Conservation (phyloP, 352 stramenopile species). For the Phytophthora sansomeana region DNA sequence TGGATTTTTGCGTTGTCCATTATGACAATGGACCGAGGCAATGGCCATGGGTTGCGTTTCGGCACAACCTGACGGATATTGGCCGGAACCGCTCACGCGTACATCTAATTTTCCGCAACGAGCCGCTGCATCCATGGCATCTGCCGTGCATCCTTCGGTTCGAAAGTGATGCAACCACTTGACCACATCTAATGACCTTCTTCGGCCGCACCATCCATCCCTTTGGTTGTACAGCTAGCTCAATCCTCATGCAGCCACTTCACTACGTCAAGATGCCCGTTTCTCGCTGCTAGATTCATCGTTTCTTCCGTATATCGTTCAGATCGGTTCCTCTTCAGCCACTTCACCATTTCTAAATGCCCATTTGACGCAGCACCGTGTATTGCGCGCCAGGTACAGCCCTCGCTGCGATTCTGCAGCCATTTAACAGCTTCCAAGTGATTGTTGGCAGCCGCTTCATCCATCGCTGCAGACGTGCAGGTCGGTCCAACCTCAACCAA, state of each 20-base stretch:
- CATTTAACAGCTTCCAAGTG: neutral
- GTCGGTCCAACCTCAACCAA: neutral
- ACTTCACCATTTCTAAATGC: neutral
- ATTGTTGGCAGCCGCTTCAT: neutral
- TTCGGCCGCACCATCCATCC: neutral
- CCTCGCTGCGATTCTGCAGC: neutral
- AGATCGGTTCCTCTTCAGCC: neutral
- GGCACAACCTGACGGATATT: no score
- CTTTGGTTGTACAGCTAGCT: neutral
- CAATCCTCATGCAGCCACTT: neutral
- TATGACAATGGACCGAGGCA: no score
- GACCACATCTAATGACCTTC: neutral
- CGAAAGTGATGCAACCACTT: no score
- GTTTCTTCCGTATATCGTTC: neutral
- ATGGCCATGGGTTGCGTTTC: no score
- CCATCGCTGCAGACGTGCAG: neutral
- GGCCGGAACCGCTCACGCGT: no score
- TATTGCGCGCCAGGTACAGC: neutral
- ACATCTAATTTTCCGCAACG: no score
- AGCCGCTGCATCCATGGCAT: neutral
- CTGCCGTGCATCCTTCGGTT: neutral
- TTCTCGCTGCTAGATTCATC: neutral
- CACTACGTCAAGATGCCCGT: no score
- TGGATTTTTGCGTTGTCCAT: constrained; percentile 43
- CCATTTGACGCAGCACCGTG: neutral